Base-by-base conservation (phyloP, 2,329 filamentous ascomycete species). In the Verticillium tricorpus region DNA sequence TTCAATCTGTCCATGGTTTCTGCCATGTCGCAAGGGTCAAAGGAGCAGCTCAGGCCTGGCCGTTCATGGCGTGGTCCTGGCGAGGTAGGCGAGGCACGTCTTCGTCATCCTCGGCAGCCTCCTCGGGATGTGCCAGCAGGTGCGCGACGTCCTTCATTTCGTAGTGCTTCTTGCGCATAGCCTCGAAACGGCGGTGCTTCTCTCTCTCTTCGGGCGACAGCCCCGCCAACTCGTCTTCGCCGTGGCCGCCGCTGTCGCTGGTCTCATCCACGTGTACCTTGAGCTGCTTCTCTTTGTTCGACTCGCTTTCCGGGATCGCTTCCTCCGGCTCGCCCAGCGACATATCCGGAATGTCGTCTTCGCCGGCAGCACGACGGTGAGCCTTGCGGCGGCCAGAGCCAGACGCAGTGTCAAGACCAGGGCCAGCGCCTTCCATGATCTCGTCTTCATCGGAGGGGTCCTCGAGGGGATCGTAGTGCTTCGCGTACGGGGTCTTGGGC, bases 71-170 rank as follows among this genome's bases (percentile, higher is more conserved):
- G 45, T 50, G 45, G 19, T 50, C 45, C 45, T 50, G 45, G 45
- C 45, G 45, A 9, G 82, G 80, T 58, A 84, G 65, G 54, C 74
- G 70, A n/a, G 82, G 82, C 56, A 80, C 70, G 8, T 70, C 72
- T 5, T 75, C 74, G 2, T 87, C 85, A 2, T 85, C 83, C 15
- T 86, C 85, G 57, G 87, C 85, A 56, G 89, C 69, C 3, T 85
- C 80, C 70, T 90, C 88, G 3, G 89, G 87, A 70, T 92, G 89
- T 15, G 92, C 93, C 67, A 99, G 85, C 60, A 98, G 78, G 71
- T 89, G 86, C 70, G 95, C 96, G 62, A 97, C 93, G 72, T 95
- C 90, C 78, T 87, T 92, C 95, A 99, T 99, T 82, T 99, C 95
- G 77, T 99, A 99, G 77, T 99, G 95, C 80, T 89, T 94, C 87